Conservation (phyloP, 768 basidiomycete species). For the Favolaschia claudopus region DNA sequence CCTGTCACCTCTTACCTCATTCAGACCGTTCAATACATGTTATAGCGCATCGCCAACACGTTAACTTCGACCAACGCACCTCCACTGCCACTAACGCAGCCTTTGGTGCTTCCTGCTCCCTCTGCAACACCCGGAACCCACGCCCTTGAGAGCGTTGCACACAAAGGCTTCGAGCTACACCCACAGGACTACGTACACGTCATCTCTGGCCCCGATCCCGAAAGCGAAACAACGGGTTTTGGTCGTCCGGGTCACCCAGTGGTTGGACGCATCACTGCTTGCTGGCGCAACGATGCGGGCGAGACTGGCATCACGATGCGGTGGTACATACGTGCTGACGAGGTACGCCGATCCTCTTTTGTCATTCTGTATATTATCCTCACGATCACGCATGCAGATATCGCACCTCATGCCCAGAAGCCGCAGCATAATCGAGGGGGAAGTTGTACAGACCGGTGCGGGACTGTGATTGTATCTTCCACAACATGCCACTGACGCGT, state of each 20-base stretch:
- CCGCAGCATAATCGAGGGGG: constrained; percentile 17
- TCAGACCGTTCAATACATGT: too few species aligned
- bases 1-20: too few species aligned
- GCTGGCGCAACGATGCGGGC: constrained; percentile 16
- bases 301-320: constrained; percentile 21
- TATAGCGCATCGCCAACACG: constrained; percentile 20
- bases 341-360: not conserved
- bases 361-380: not conserved
- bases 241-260: constrained; percentile 8
- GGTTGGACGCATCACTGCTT: constrained; percentile 16
- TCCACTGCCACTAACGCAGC: constrained; percentile 1
- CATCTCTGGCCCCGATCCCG: not conserved
- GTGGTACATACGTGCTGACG: constrained; percentile 22
- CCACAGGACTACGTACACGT: constrained; percentile 19
- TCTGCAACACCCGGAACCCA: constrained; percentile 5
- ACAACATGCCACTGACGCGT: too few species aligned
- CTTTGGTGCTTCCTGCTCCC: constrained; percentile 13
- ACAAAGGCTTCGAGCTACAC: constrained; percentile 19
- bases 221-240: not conserved
- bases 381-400: constrained; percentile 1
- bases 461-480: too few species aligned
- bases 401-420: constrained; percentile 17
- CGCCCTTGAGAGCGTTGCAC: constrained; percentile 1
- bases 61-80: constrained; percentile 5
- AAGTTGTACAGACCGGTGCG: constrained; percentile 22